phyloP scores from a whole-genome alignment of 768 basidiomycete species.

The Tricholoma sp. region DNA sequence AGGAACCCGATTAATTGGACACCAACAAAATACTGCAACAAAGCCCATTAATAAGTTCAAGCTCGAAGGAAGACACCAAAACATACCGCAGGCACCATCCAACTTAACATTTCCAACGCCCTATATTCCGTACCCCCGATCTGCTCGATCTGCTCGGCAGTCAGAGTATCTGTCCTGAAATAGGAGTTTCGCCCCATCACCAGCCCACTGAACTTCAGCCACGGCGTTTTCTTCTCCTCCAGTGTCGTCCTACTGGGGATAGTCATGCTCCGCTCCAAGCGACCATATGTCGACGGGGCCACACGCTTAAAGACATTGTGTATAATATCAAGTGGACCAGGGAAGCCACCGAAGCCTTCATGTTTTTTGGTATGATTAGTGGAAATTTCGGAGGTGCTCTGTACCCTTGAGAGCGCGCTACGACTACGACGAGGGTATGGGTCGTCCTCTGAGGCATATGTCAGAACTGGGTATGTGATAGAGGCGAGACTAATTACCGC shows the following conservation, averaged over 20 bases:
- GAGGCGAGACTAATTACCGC: background rate
- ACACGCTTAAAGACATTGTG: constrained; percentile 30
- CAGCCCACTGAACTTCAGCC: constrained; percentile 30
- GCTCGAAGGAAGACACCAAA: background rate
- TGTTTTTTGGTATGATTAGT: constrained; percentile 29
- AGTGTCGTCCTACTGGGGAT: constrained; percentile 45
- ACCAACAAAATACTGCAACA: constrained; percentile 55
- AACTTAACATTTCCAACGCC: constrained; percentile 50
- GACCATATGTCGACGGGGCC: constrained; percentile 41
- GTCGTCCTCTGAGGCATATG: background rate
- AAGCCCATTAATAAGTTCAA: constrained; percentile 5
- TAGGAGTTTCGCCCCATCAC: constrained; percentile 59
- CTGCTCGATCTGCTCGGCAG: constrained; percentile 65
- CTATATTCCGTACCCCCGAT: constrained; percentile 75
- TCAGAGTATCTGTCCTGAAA: constrained; percentile 48
- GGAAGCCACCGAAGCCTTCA: constrained; percentile 38
- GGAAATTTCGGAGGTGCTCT: background rate
- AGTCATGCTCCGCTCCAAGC: constrained; percentile 46
- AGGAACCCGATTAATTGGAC: constrained; percentile 52
- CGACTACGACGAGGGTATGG: background rate
- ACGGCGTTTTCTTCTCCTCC: constrained; percentile 28
- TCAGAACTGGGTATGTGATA: too few relatives aligned
- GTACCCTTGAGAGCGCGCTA: background rate
- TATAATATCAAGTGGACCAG: constrained; percentile 39
- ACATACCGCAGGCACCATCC: constrained; percentile 42